Base-by-base conservation (phyloP, 306 rosid species). In the Corylus avellana region DNA sequence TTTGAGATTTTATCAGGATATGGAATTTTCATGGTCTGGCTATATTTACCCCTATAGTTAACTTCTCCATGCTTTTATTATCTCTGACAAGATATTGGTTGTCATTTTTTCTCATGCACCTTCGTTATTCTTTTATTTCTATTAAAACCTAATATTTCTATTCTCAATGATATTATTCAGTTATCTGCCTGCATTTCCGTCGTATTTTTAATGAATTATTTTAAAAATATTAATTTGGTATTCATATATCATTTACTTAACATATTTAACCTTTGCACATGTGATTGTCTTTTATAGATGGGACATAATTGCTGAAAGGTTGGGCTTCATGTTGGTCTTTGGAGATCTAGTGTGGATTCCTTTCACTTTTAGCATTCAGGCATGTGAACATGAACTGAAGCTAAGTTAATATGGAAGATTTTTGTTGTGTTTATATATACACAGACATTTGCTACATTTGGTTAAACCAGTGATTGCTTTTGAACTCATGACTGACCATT, bases 311-410 rank as follows among this genome's bases (percentile, higher is more conserved):
- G 99, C 98, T 10, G 97, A 95, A 90, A 91, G 98, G 80, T 78
- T 95, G 62, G 98, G 99, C 68, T 93, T 96, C 88, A 96, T 96
- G 99, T 87, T 96, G 84, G 96, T 91, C 78, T 93, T 96, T 79
- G 99, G 99, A 77, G 99, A 96, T 85, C 89, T 96, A 78, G 98
- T 96, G 79, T 93, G 97, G 98, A 96, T 96, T 81, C 98, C 99
- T 77, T 96, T 93, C 86, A 88, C 96, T 57, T 96, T 96, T 76
- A 96, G 97, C 84, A 91, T 92, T 83, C 98, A 92, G 93, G 97
- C 87, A 90, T 48, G 81, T 79, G 16, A 22, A 78, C 49, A 71
- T 55, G 49, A 77, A 69, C 70, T 25, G 53, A 39, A 63, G 14
- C 49, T 77, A 54, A 75, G 74, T 73, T 70, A 63, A 64, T 49